Percentiles rank a stretch among this genome's conserved stretches.
Conservation (phyloP, 257 asterid genomes). For the Voacanga thouarsii region DNA sequence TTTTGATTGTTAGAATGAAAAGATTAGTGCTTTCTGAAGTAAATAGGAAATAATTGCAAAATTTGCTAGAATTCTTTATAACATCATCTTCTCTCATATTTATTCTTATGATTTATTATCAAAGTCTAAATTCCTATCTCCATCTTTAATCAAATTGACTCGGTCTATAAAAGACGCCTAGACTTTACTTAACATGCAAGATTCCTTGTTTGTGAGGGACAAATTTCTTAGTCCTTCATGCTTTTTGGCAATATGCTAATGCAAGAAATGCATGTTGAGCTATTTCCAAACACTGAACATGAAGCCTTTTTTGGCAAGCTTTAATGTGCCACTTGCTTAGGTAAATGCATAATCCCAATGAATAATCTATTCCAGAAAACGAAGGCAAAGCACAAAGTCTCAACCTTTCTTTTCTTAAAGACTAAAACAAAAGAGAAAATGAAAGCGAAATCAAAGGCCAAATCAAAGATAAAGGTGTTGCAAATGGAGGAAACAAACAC, state of each 20-base stretch:
- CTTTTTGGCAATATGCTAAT: neutral
- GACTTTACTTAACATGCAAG: neutral
- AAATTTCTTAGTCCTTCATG: neutral
- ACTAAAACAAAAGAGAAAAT: neutral
- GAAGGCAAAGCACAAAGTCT: neutral
- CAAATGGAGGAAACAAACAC: conserved; percentile 19
- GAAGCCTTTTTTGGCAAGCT: neutral
- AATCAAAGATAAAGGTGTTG: conserved; percentile 17
- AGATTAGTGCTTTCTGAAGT: too few relatives aligned
- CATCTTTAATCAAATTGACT: too few relatives aligned
- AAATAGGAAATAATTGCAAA: too few relatives aligned
- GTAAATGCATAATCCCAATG: neutral
- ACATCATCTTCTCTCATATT: too few relatives aligned
- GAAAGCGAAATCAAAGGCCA: conserved; percentile 23
- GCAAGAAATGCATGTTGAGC: neutral
- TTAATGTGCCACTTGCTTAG: neutral
- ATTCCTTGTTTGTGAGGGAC: neutral
- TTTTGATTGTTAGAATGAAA: too few relatives aligned
- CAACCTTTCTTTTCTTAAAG: conserved; percentile 9
- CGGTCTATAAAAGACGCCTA: too few relatives aligned
- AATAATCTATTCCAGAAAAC: neutral
- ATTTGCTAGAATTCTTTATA: too few relatives aligned
- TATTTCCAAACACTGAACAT: neutral
- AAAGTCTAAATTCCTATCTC: too few relatives aligned
- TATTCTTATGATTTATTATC: too few relatives aligned